These are phyloP conservation scores for Blepharisma japonicum DNA, from an alignment of 73 alveolate species.

Conservation along the genomic window DNA sequence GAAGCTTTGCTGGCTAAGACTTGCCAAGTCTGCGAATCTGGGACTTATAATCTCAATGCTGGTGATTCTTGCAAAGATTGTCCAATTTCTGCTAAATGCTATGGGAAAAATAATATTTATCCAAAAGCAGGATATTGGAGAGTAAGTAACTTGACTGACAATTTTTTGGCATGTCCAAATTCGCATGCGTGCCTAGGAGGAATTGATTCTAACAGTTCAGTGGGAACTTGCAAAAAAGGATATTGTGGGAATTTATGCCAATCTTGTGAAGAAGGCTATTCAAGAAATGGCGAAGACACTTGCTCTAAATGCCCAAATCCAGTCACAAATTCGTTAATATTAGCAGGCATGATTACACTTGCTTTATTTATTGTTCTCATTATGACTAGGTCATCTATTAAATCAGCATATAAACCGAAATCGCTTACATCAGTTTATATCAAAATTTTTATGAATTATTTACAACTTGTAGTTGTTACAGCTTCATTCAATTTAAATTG, in stretches of 20 bases:
- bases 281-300: not conserved
- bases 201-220: slow-evolving; percentile 28
- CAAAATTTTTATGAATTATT: slow-evolving; percentile 45
- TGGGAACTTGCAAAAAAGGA: slow-evolving; percentile 48
- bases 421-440: slow-evolving; percentile 35
- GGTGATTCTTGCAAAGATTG: not conserved
- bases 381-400: slow-evolving; percentile 35
- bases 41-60: not conserved
- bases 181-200: slow-evolving; percentile 43
- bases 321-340: slow-evolving; percentile 23
- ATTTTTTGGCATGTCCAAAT: slow-evolving; percentile 31
- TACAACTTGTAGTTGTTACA: slow-evolving; percentile 36
- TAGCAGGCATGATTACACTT: slow-evolving; percentile 36
- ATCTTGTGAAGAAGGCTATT: slow-evolving; percentile 48
- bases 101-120: slow-evolving; percentile 44
- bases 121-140: slow-evolving; percentile 55
- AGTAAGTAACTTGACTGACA: slow-evolving; percentile 25
- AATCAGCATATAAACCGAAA: slow-evolving; percentile 42
- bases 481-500: slow-evolving; percentile 47
- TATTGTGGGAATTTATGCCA: slow-evolving; percentile 55
- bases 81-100: slow-evolving; percentile 36
- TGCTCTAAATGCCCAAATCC: slow-evolving; percentile 53
- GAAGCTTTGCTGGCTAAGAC: not conserved
- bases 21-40: not conserved
- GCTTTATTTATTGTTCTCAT: slow-evolving; percentile 23